Conservation (phyloP, 2,329 filamentous ascomycete species). For the Colletotrichum theobromicola region DNA sequence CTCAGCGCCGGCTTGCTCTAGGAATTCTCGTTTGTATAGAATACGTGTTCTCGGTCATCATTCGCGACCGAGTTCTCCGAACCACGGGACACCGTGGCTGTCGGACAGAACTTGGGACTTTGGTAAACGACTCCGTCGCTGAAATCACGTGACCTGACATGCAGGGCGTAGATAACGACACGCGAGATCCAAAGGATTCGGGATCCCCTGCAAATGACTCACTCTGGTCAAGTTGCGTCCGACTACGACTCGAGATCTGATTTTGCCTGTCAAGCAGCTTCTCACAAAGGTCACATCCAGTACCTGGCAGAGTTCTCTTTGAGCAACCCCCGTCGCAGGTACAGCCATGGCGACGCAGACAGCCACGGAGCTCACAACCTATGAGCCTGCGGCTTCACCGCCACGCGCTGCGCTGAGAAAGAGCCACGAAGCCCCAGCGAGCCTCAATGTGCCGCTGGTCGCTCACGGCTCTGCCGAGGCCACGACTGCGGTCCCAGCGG, state of each 20-base stretch:
- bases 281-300: background rate
- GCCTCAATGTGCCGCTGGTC: background rate
- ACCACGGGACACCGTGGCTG: background rate
- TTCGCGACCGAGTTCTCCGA: background rate
- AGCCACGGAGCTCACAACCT: background rate
- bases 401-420: background rate
- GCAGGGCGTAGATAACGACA: background rate
- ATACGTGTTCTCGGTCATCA: background rate
- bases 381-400: background rate
- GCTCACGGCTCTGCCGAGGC: background rate
- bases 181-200: background rate
- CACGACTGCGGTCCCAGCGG: background rate
- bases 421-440: background rate
- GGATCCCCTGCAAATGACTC: background rate
- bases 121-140: no score
- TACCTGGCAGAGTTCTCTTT: background rate
- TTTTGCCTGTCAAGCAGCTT: background rate
- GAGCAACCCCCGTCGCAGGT: background rate
- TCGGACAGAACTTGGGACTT: no score
- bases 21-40: background rate
- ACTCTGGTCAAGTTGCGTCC: background rate
- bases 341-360: background rate
- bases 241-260: background rate
- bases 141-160: background rate
- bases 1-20: background rate